Evolutionary conservation across 2,329 filamentous ascomycete genomes (phyloP), one percentile per base, ranked within the genome.

Genomic region (Fusarium foetens): DNA sequence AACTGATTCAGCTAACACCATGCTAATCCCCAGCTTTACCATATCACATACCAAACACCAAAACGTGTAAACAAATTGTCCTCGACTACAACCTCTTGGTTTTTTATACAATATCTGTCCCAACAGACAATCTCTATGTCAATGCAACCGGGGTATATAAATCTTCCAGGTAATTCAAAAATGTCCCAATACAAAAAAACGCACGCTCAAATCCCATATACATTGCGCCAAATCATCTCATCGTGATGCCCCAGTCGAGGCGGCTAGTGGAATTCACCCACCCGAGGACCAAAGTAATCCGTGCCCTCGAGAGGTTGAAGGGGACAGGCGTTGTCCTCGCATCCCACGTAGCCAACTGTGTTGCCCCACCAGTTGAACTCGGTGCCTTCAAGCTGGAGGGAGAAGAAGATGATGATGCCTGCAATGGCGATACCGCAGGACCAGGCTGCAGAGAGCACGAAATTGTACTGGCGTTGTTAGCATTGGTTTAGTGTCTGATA

Each of bases 331-430:
- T 76, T 72, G 61, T 80, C 81, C 72, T 86, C 84, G 43, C 84
- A 85, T 35, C 84, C 84, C 57, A 80, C 70, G 21, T 80, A 78
- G 8, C 81, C 78, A 12, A 83, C 79, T 23, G 72, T 77, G 71
- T 87, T 87, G 38, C 86, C 86, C 85, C 85, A 87, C 86, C 86
- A 87, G 13, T 82, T 70, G 48, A 87, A 74, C 29, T 81, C 75
- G 8, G 82, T 77, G 9, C 80, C 80, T n/a, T 81, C 80, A 71
- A 83, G 85, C 70, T 86, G 83, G 21, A 88, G 77, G 19, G 83
- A 80, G 72, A 88, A 89, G 81, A 88, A 87, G 68, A 88, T 86
- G 71, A 88, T 79, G 68, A 88, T 83, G 57, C 81, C 86, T 0
- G 85, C 79, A 51, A 88, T 83, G 58, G 86, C 86, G 43, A 88